Evolutionary conservation across 495 filamentous ascomycete genomes (phyloP), one percentile per base, ranked within the genome.

Genomic region (Oleoguttula mirabilis): DNA sequence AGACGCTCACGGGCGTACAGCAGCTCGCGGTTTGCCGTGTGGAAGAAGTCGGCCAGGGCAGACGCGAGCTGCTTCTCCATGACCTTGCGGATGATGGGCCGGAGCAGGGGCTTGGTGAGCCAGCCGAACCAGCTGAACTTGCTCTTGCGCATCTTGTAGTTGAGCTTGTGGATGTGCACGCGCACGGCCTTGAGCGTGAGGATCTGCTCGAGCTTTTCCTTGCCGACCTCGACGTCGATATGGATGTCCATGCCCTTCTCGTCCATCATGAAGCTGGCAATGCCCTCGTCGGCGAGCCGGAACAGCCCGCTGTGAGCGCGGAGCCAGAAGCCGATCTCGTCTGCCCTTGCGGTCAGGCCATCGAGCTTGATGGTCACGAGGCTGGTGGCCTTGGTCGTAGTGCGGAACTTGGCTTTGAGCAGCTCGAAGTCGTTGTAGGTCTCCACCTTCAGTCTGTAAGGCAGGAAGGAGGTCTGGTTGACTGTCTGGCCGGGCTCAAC

Each of bases 381-480:
- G 19, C 77, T 81, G 39, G 76, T 80, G 39, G 78, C 65, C 5
- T 68, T 67, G 2, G 84, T 73, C 11, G 68, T 68, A 3, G 80
- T 84, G 32, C 76, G 69, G 48, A 83, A 80, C 20, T 35, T 39
- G 42, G 79, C 77, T 16, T 77, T 77, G 59, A 92, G 92, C 38
- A 96, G 75, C 47, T 90, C 82, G 30, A 96, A 65, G 53, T 92
- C 80, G 51, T 88, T 93, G 58, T 78, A 81, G 0, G 84, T 86
- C 49, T 86, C 76, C 27, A 94, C 63, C 28, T 80, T 76, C 40
- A 94, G 69, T 28, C 77, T 74, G 60, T 84, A 88, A 0, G 88
- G 88, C 11, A 94, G 73, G 71, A 96, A 94, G 0, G 86, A 94
- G 2, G 80, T 79, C 47, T 76, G 71, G 56, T 94, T 90, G 49